Evolutionary conservation across 2,329 filamentous ascomycete species (phyloP).

Genomic region (Tolypocladium amazonense): DNA sequence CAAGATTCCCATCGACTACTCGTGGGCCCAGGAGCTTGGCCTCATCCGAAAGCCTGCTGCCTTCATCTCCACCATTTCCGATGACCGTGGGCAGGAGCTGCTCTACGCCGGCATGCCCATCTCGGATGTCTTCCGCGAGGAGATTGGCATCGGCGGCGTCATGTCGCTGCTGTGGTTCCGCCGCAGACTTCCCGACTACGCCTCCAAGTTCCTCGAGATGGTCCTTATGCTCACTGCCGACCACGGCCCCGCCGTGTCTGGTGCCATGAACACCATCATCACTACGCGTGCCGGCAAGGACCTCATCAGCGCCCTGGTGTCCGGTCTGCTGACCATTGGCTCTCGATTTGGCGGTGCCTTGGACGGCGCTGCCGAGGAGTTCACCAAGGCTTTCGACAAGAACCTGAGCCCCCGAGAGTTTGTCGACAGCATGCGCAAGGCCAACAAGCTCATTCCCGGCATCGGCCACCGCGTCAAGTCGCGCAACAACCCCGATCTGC

Average conservation of each 20-base stretch:
- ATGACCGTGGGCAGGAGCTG: conserved; percentile 98
- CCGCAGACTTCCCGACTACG: conserved; percentile 87
- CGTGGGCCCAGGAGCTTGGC: conserved; percentile 97
- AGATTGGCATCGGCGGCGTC: conserved; percentile 98
- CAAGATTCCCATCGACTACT: conserved; percentile 99
- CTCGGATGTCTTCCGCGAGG: conserved; percentile 98
- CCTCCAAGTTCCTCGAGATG: conserved; percentile 99
- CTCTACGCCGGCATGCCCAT: conserved; percentile 99
- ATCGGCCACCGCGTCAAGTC: conserved; percentile 99
- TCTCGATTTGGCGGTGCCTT: conserved; percentile 97
- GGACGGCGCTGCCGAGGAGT: conserved; percentile 95
- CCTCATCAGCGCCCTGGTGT: conserved; percentile 87
- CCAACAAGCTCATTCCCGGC: conserved; percentile 99
- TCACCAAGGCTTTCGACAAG: conserved; percentile 97
- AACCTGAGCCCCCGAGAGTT: conserved; percentile 97
- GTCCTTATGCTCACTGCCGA: conserved; percentile 99
- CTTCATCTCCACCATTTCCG: conserved; percentile 99
- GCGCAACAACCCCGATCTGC: conserved; percentile 98
- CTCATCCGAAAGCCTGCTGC: conserved; percentile 99
- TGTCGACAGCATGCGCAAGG: conserved; percentile 97
- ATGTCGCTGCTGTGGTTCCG: conserved; percentile 99
- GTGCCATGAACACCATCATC: conserved; percentile 99
- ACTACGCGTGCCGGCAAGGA: conserved; percentile 99
- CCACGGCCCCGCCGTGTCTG: conserved; percentile 96
- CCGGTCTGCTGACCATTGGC: conserved; percentile 95